A percentile compares a stretch with the other conserved stretches of the same genome.
Conservation (phyloP, 129 eudicot genomes). For the Oenanthe sinensis region DNA sequence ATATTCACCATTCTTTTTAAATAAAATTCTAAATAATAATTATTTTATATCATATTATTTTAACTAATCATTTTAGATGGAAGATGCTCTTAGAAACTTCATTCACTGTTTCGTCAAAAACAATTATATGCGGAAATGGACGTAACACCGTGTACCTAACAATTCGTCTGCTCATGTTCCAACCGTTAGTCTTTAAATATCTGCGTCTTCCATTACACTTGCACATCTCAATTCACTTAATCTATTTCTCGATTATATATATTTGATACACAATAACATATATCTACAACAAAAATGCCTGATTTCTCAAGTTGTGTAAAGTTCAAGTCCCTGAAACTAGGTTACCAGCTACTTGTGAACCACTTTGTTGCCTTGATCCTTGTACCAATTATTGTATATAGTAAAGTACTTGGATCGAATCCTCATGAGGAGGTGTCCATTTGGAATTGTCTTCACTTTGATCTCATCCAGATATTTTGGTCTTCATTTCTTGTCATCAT, state of each 20-base stretch:
- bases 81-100: too few species aligned
- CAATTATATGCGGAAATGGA: not conserved
- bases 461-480: not conserved
- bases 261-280: not conserved
- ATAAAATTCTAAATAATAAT: too few species aligned
- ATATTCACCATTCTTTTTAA: too few species aligned
- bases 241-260: not conserved
- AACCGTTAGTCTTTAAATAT: not conserved
- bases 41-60: too few species aligned
- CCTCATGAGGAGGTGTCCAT: not conserved
- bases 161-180: not conserved
- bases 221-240: not conserved
- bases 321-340: not conserved
- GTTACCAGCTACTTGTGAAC: not conserved
- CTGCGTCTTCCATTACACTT: not conserved
- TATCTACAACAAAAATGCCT: not conserved
- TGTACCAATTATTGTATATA: not conserved
- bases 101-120: too few species aligned
- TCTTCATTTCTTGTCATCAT: not conserved
- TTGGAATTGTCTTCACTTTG: constrained; percentile 1
- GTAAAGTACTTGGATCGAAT: not conserved
- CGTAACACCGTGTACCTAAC: not conserved
- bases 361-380: not conserved
- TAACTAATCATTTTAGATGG: too few species aligned
- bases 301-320: not conserved